phyloP scores from a whole-genome alignment of 2,329 filamentous ascomycete species.

The Alternaria ventricosa region DNA sequence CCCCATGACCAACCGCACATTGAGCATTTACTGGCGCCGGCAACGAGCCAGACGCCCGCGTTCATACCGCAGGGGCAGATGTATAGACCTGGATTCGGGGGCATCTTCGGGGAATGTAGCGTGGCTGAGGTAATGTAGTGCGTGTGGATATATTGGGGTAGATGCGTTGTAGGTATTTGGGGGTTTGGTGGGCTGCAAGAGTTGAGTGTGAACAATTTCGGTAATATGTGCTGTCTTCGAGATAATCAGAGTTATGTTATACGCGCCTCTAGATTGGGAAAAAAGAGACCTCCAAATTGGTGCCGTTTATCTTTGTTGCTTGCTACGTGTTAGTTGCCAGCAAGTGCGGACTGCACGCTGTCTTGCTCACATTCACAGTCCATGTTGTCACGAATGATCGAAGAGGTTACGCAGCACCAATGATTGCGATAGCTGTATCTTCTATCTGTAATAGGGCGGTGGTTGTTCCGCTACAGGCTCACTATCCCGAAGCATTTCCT shows the following conservation, averaged over 20 bases:
- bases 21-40: background rate
- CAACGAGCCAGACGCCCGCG: background rate
- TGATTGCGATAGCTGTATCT: background rate
- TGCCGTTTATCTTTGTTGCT: background rate
- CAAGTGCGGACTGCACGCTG: background rate
- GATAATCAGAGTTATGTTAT: background rate
- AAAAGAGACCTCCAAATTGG: too few species aligned
- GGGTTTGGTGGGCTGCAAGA: background rate
- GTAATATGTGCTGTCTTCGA: background rate
- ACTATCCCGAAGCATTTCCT: background rate
- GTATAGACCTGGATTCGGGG: background rate
- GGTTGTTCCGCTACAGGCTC: background rate
- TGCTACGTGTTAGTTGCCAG: background rate
- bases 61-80: background rate
- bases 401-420: background rate
- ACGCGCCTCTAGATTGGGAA: too few species aligned
- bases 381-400: background rate
- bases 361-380: background rate
- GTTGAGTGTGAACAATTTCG: background rate
- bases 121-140: background rate
- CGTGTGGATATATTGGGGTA: background rate
- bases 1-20: conserved; percentile 2
- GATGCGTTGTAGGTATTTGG: background rate
- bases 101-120: background rate
- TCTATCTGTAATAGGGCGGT: conserved; percentile 6